phyloP scores from a whole-genome alignment of 1,139 yeast genomes.

The Kurtzmaniella quercitrusa region DNA sequence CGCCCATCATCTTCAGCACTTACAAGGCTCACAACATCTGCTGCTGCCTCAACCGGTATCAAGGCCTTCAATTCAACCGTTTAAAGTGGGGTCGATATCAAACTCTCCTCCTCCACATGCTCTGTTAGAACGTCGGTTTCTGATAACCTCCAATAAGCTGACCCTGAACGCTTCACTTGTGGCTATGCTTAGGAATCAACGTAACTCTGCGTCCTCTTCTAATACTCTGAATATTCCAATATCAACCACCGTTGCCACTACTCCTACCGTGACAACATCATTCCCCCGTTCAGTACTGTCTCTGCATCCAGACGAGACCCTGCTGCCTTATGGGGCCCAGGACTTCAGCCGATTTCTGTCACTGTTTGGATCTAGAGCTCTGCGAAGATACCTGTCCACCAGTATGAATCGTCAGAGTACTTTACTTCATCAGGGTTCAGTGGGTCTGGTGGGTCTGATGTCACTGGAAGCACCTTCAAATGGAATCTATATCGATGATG shows the following conservation, averaged over 20 bases:
- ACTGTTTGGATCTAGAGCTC: conserved; percentile 53
- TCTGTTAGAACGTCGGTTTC: conserved; percentile 38
- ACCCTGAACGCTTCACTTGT: conserved; percentile 55
- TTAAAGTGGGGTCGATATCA: conserved; percentile 59
- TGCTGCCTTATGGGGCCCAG: conserved; percentile 3
- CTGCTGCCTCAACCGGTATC: conserved; percentile 4
- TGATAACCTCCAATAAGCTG: conserved; percentile 44
- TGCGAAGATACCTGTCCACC: conserved; percentile 38
- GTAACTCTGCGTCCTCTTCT: conserved; percentile 31
- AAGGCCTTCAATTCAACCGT: conserved; percentile 47
- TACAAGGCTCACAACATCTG: background rate
- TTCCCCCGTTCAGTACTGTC: conserved; percentile 40
- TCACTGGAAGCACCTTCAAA: conserved; percentile 34
- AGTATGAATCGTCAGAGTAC: conserved; percentile 25
- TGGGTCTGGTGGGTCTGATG: conserved; percentile 32
- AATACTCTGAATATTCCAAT: conserved; percentile 30
- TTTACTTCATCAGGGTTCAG: conserved; percentile 14
- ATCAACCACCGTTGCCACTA: conserved; percentile 10
- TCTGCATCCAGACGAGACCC: conserved; percentile 25
- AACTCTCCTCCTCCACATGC: conserved; percentile 35
- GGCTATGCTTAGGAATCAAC: conserved; percentile 48
- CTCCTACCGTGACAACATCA: conserved; percentile 14
- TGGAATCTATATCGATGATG: conserved; percentile 57
- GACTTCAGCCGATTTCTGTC: conserved; percentile 42
- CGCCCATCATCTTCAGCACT: background rate